Base-by-base conservation (phyloP, 2,329 filamentous ascomycete species). In the Ilyonectria robusta region DNA sequence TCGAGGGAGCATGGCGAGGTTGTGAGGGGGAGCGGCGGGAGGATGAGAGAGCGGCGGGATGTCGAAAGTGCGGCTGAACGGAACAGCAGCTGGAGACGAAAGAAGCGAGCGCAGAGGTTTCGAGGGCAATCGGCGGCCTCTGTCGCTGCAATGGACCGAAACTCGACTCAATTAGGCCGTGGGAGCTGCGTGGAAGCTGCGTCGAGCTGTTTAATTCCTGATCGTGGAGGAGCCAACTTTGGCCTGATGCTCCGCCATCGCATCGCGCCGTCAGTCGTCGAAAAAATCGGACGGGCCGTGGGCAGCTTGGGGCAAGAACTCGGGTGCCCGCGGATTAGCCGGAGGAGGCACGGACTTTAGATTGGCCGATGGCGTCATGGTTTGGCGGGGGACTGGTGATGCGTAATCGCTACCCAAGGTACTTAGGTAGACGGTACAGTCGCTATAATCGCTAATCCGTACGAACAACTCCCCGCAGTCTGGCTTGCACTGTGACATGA, bases 1-100 rank as follows among this genome's bases (percentile, higher is more conserved):
- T 77, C 76, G 71, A 31, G 77, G 79, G 76, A 84, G 68, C 70
- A 88, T 88, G 79, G 76, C 70, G 75, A 75, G 40, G 17, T n/a
- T 61, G 66, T 17, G 51, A 33, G n/a, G 44, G n/a, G 59, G 23
- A 47, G 15, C 4, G 15, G 8, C 19, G 4, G 26, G 15, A 29
- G 8, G 21, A 13, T 15, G 21, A 3, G 21, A 23, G 23, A 47
- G 15, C 4, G 15, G 8, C 19, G 4, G 26, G 15, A 29, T 8
- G 21, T 8, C 19, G 21, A 3, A 23, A 23, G 23, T 44, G 15
- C 4, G 15, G 8, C 19, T 1, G 26, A 7, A 29, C 8, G 21
- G 17, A 31, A 46, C n/a, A 50, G 29, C 37, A 10, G 10, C 37
- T 40, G 29, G 50, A 15, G 17, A 40, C 17, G 9, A 2, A 46